Percentiles rank a stretch among this genome's conserved stretches.
Evolutionary conservation across 345 rosid genomes (phyloP).

Genomic region (Rhodamnia rubescens): DNA sequence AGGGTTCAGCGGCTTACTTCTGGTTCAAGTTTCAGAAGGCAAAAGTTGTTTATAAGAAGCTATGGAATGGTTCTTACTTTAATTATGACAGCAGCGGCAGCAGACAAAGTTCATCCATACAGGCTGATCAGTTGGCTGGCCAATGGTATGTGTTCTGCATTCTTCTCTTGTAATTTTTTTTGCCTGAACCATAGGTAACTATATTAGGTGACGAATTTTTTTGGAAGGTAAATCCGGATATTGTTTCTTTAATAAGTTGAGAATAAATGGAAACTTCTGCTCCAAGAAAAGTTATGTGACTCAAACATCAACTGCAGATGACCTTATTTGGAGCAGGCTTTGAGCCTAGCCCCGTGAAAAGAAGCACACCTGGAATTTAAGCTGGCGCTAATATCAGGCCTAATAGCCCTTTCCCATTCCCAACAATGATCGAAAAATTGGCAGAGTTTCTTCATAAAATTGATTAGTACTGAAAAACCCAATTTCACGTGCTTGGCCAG

Average conservation of each 20-base stretch:
- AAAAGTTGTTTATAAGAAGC: slow-evolving; percentile 51
- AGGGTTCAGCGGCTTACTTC: slow-evolving; percentile 55
- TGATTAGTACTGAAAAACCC: not conserved
- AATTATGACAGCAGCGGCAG: slow-evolving; percentile 64
- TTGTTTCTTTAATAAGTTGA: not conserved
- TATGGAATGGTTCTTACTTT: slow-evolving; percentile 95
- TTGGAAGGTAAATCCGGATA: not conserved
- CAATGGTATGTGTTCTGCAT: slow-evolving; percentile 44
- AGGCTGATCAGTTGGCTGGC: slow-evolving; percentile 96
- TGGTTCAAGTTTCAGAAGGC: slow-evolving; percentile 83
- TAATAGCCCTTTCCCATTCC: not conserved
- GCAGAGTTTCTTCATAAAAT: not conserved
- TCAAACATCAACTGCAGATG: not conserved
- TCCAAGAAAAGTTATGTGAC: not conserved
- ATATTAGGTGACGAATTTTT: not conserved
- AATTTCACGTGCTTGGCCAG: not conserved
- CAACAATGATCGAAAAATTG: not conserved
- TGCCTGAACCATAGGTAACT: not conserved
- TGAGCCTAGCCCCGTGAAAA: not conserved
- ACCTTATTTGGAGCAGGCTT: not conserved
- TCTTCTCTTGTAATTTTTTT: not conserved
- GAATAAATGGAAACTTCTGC: not conserved
- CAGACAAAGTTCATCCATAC: slow-evolving; percentile 62
- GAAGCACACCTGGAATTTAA: not conserved
- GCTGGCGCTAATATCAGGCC: not conserved